A percentile compares a stretch with the other conserved stretches of the same genome.
phyloP scores from a whole-genome alignment of 257 asterid genomes.

The Solanum bulbocastanum region DNA sequence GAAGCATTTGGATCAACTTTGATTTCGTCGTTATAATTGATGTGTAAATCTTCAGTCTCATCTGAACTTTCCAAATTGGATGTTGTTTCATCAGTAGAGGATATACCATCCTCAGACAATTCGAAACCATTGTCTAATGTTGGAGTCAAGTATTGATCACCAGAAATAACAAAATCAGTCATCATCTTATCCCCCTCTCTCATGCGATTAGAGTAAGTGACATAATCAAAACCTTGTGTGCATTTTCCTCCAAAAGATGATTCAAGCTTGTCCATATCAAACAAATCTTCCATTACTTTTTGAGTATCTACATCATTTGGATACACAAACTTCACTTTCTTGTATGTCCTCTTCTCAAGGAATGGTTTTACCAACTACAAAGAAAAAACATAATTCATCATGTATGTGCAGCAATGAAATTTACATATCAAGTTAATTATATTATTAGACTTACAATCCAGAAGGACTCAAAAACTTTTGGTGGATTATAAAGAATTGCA shows the following conservation, averaged over 20 bases:
- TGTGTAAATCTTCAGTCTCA: conserved; percentile 8
- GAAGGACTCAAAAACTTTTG: conserved; percentile 61
- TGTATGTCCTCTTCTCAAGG: conserved; percentile 51
- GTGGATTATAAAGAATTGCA: conserved; percentile 59
- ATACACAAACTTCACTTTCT: conserved; percentile 52
- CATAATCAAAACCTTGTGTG: conserved; percentile 10
- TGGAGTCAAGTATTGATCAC: conserved; percentile 1
- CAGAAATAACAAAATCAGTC: conserved; percentile 9
- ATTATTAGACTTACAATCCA: conserved; percentile 34
- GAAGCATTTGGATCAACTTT: not conserved
- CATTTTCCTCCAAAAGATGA: conserved; percentile 42
- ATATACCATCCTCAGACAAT: conserved; percentile 21
- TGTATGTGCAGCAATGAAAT: not conserved
- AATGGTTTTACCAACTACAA: conserved; percentile 57
- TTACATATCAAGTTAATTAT: not conserved
- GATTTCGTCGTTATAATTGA: conserved; percentile 1
- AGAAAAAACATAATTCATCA: not conserved
- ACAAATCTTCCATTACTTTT: conserved; percentile 43
- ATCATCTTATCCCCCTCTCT: conserved; percentile 33
- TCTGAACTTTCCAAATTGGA: conserved; percentile 9
- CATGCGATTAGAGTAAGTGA: conserved; percentile 38
- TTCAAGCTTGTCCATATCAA: conserved; percentile 40
- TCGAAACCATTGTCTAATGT: conserved; percentile 17
- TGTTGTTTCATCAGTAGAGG: conserved; percentile 10
- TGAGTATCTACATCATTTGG: conserved; percentile 32